Evolutionary conservation across 2,329 filamentous ascomycete genomes (phyloP).

Genomic region (Penicillium sp.): DNA sequence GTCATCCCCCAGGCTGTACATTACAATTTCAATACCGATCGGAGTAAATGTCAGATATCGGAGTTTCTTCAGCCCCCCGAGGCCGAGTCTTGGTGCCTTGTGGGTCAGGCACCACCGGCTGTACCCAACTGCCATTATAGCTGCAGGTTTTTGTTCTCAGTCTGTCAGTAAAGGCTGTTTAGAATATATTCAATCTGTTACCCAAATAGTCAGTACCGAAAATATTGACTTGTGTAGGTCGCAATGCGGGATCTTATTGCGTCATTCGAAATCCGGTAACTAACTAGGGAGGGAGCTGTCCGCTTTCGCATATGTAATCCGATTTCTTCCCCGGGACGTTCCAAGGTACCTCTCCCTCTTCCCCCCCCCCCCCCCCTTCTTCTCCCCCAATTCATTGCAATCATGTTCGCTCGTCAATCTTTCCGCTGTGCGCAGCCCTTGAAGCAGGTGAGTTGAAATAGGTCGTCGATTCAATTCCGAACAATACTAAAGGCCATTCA

Average conservation of each 20-base stretch:
- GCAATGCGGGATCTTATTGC: slow-evolving; percentile 21
- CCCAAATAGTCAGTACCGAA: not conserved
- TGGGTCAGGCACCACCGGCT: not conserved
- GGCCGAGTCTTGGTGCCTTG: not conserved
- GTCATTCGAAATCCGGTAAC: slow-evolving; percentile 29
- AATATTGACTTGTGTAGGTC: too few species aligned
- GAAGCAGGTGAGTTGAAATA: slow-evolving; percentile 55
- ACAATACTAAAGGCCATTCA: slow-evolving; percentile 1
- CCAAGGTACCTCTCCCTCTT: slow-evolving; percentile 3
- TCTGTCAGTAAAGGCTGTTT: not conserved
- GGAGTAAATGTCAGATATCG: not conserved
- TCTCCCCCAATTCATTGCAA: slow-evolving; percentile 27
- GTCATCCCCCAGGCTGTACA: not conserved
- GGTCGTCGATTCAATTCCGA: not conserved
- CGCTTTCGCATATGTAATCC: slow-evolving; percentile 21
- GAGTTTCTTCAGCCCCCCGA: not conserved
- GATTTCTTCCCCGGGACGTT: slow-evolving; percentile 19
- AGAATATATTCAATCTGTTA: not conserved
- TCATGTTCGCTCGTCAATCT: slow-evolving; percentile 66
- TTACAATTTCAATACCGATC: not conserved
- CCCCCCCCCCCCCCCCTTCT: too few species aligned
- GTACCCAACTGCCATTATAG: not conserved
- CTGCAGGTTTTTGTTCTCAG: not conserved
- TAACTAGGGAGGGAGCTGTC: slow-evolving; percentile 16
- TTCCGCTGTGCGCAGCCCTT: slow-evolving; percentile 65